A percentile compares a stretch with the other conserved stretches of the same genome.
Evolutionary conservation across 805 yeast genomes (phyloP).

Genomic region (Cyberlindnera misumaiensis): DNA sequence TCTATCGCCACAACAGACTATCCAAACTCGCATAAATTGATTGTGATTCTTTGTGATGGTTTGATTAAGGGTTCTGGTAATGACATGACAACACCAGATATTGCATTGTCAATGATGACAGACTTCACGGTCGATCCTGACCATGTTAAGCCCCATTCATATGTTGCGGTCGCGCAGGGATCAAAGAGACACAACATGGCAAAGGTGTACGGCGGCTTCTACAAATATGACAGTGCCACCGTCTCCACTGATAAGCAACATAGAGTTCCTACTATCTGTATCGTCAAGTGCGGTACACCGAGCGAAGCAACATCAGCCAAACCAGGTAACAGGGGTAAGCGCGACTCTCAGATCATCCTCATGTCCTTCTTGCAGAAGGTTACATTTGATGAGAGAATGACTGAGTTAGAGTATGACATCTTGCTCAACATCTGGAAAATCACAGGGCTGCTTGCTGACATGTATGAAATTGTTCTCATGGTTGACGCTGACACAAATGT

Average conservation of each 20-base stretch:
- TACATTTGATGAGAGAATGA: constrained; percentile 91
- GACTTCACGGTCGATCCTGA: constrained; percentile 66
- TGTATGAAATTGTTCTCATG: constrained; percentile 79
- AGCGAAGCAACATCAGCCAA: constrained; percentile 61
- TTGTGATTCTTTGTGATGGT: constrained; percentile 89
- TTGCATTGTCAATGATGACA: constrained; percentile 80
- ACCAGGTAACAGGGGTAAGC: constrained; percentile 94
- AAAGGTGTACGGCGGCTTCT: constrained; percentile 90
- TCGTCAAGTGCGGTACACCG: constrained; percentile 87
- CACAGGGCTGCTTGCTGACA: constrained; percentile 79
- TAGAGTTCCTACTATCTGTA: constrained; percentile 68
- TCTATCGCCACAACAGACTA: constrained; percentile 92
- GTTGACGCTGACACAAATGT: constrained; percentile 93
- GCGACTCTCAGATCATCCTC: constrained; percentile 86
- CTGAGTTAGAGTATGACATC: constrained; percentile 78
- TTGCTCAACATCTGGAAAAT: constrained; percentile 69
- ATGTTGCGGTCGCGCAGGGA: constrained; percentile 95
- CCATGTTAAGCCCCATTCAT: constrained; percentile 74
- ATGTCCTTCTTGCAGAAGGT: constrained; percentile 87
- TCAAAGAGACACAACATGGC: constrained; percentile 96
- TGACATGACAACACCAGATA: constrained; percentile 81
- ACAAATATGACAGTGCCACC: constrained; percentile 71
- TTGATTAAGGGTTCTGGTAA: constrained; percentile 92
- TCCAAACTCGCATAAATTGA: constrained; percentile 89
- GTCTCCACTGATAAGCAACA: constrained; percentile 79